These are phyloP conservation scores for Wolfiporia cocos DNA, from an alignment of 1,284 basidiomycete genomes.

Conservation along the genomic window DNA sequence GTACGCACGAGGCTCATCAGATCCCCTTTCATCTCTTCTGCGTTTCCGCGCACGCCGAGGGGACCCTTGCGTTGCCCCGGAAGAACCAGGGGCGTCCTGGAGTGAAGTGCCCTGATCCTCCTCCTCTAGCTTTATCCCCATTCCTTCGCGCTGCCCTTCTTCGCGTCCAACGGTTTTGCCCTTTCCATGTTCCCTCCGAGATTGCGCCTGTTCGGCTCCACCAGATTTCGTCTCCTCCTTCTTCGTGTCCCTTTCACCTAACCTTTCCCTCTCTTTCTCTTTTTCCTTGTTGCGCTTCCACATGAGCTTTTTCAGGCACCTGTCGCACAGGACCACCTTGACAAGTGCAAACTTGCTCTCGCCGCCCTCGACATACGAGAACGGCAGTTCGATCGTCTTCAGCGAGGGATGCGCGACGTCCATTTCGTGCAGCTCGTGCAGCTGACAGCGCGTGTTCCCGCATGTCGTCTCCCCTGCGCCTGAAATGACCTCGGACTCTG, in stretches of 20 bases:
- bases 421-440: conserved; percentile 40
- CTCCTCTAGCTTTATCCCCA: too few relatives aligned
- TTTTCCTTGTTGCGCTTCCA: conserved; percentile 76
- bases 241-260: not conserved
- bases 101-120: too few relatives aligned
- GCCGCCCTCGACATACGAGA: conserved; percentile 79
- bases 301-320: conserved; percentile 78
- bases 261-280: conserved; percentile 19
- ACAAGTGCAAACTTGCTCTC: conserved; percentile 76
- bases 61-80: too few relatives aligned
- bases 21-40: not conserved
- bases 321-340: conserved; percentile 79
- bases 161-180: too few relatives aligned
- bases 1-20: too few relatives aligned
- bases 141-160: too few relatives aligned
- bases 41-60: not conserved
- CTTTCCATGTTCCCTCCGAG: too few relatives aligned
- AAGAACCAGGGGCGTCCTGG: too few relatives aligned
- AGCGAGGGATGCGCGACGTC: conserved; percentile 31
- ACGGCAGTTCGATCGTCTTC: conserved; percentile 79
- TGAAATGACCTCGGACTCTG: conserved; percentile 81
- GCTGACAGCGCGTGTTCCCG: conserved; percentile 77
- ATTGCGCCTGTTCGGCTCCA: not conserved
- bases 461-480: conserved; percentile 84
- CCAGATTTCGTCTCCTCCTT: not conserved